Evolutionary conservation across 805 yeast genomes (phyloP), one percentile per base, ranked within the genome.

Genomic region (Torulaspora gathmanii): DNA sequence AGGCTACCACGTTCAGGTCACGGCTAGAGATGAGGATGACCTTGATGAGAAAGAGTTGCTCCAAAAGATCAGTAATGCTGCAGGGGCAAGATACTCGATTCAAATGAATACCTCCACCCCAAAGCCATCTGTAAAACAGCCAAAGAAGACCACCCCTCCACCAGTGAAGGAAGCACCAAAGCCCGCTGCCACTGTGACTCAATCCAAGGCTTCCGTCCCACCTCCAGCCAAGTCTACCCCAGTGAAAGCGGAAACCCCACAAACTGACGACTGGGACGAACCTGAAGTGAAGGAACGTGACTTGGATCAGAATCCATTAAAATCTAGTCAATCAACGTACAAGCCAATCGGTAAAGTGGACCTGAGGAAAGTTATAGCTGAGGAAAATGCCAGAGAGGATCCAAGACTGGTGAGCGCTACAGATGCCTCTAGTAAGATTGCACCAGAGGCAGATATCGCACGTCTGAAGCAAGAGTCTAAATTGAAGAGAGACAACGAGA

Each of bases 11-110:
- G 90, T 93, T 44, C 97, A 93, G 68, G 82, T 93, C 53, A 89
- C 96, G 39, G 98, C 98, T n/a, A 81, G 98, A 69, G 95, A 87
- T 61, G 72, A 78, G 34, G 96, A 89, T 60, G 99, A 93, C 65
- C 74, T 95, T 63, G 86, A 87, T 56, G 84, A 85, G 35, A 74
- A 74, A 20, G 95, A 85, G 48, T 77, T 93, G 46, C 65, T 88
- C 54, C 73, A 79, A 35, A 82, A 87, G 52, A 81, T 93, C 39
- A 81, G 86, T 52, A 84, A 87, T 54, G 96, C 98, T 27, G 86
- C 98, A 2, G 99, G 99, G 57, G 96, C 99, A 13, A 82, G 95
- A 61, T 93, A 93, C 69, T 82, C 93, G 4, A 77, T 79, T 44
- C 86, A 80, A 42, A 60, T 66, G 4, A 46, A 68, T n/a, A 31